phyloP scores from a whole-genome alignment of 1,284 basidiomycete species.

The Dichomitus squalens region DNA sequence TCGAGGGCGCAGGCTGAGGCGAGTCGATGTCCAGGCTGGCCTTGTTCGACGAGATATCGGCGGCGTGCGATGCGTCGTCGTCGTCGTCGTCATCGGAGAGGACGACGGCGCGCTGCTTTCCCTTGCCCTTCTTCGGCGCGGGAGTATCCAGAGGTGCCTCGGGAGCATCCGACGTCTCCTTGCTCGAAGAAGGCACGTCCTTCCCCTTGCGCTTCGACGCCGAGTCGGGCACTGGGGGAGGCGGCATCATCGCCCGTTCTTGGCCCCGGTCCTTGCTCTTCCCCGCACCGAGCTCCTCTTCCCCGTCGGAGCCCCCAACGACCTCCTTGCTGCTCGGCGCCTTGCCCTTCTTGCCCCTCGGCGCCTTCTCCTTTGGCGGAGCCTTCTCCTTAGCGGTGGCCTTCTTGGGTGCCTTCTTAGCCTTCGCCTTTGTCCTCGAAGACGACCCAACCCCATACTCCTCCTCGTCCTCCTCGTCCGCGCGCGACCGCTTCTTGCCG shows the following conservation, averaged over 20 bases:
- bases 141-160: not conserved
- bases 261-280: slow-evolving; percentile 5
- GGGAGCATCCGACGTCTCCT: not conserved
- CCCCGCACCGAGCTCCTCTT: slow-evolving; percentile 2
- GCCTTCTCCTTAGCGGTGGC: slow-evolving; percentile 13
- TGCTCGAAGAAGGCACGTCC: not conserved
- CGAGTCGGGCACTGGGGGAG: slow-evolving; percentile 7
- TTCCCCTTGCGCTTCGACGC: not conserved
- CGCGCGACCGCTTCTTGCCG: slow-evolving; percentile 20
- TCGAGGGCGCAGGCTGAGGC: slow-evolving; percentile 9
- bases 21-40: slow-evolving; percentile 2
- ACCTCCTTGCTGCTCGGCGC: slow-evolving; percentile 24
- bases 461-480: slow-evolving; percentile 29
- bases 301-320: slow-evolving; percentile 25
- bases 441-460: slow-evolving; percentile 26
- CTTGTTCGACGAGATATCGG: slow-evolving; percentile 15
- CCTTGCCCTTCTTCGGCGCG: slow-evolving; percentile 18
- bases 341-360: slow-evolving; percentile 18
- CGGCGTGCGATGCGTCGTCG: slow-evolving; percentile 7
- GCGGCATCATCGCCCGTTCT: slow-evolving; percentile 9
- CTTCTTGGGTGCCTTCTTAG: slow-evolving; percentile 21
- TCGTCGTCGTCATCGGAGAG: slow-evolving; percentile 31
- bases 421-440: slow-evolving; percentile 22
- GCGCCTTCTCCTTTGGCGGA: slow-evolving; percentile 9
- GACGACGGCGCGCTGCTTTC: slow-evolving; percentile 29